Conservation (phyloP, 2,329 filamentous ascomycete species). For the Colletotrichum sp. region DNA sequence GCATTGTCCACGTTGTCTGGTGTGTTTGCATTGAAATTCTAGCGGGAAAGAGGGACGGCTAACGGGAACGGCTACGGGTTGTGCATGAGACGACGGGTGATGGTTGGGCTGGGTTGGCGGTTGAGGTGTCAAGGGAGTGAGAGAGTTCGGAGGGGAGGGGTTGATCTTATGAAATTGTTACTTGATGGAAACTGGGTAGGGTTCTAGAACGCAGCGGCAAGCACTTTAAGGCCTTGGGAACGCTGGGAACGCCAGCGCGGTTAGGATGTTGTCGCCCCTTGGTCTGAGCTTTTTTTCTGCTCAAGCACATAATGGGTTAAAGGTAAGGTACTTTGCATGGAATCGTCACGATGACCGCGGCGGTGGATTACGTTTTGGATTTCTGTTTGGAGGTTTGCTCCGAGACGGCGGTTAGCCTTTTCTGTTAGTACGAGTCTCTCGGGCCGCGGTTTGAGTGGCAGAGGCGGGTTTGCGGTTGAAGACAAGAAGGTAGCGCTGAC, state of each 20-base stretch:
- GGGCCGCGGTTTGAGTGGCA: neutral
- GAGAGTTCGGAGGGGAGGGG: neutral
- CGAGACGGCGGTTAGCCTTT: neutral
- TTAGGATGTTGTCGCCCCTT: neutral
- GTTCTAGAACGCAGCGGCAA: neutral
- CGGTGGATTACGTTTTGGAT: neutral
- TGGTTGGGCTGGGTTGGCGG: neutral
- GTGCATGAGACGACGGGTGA: neutral
- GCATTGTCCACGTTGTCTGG: neutral
- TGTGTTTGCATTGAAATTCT: neutral
- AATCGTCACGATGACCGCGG: neutral
- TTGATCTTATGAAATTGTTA: conserved; percentile 17
- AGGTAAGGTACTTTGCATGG: neutral
- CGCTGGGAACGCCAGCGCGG: neutral
- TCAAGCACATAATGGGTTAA: neutral
- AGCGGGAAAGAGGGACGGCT: neutral
- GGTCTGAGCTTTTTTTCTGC: neutral
- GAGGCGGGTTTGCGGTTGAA: neutral
- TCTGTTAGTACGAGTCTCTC: neutral
- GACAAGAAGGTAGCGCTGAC: neutral
- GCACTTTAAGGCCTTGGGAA: neutral
- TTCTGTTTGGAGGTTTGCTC: neutral
- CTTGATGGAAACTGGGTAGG: neutral
- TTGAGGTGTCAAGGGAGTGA: neutral
- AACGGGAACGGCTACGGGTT: neutral